phyloP scores from a whole-genome alignment of 2,329 filamentous ascomycete genomes.

The Ceratocystis ficicola region DNA sequence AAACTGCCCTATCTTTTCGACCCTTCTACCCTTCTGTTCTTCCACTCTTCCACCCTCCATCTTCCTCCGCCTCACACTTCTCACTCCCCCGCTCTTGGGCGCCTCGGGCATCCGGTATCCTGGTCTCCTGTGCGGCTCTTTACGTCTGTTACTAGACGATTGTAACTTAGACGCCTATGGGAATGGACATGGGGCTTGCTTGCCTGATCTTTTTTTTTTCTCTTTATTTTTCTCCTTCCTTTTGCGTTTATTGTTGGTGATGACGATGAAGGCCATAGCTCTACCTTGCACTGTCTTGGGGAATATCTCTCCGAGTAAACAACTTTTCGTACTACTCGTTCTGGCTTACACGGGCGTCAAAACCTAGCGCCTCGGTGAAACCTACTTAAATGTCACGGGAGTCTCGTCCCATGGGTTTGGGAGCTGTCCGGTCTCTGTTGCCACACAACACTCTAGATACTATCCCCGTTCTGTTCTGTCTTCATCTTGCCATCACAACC shows the following conservation, averaged over 20 bases:
- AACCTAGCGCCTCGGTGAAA: slow-evolving; percentile 1
- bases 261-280: slow-evolving; percentile 9
- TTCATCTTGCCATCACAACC: background rate
- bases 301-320: slow-evolving; percentile 5
- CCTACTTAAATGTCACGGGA: slow-evolving; percentile 3
- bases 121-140: background rate
- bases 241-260: slow-evolving; percentile 10
- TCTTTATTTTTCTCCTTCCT: background rate
- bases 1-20: too few species aligned
- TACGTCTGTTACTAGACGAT: background rate
- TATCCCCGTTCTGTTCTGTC: background rate
- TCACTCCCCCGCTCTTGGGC: slow-evolving; percentile 1
- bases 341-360: slow-evolving; percentile 8
- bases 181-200: background rate
- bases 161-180: slow-evolving; percentile 1
- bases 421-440: slow-evolving; percentile 1
- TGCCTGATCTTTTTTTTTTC: background rate
- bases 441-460: background rate
- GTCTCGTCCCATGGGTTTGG: slow-evolving; percentile 3
- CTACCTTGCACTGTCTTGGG: background rate
- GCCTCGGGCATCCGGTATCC: background rate
- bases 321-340: slow-evolving; percentile 9
- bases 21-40: background rate
- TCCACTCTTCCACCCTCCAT: background rate
- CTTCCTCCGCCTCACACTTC: background rate